phyloP scores from a whole-genome alignment of 148 eudicot species.

The Camellia lanceoleosa region DNA sequence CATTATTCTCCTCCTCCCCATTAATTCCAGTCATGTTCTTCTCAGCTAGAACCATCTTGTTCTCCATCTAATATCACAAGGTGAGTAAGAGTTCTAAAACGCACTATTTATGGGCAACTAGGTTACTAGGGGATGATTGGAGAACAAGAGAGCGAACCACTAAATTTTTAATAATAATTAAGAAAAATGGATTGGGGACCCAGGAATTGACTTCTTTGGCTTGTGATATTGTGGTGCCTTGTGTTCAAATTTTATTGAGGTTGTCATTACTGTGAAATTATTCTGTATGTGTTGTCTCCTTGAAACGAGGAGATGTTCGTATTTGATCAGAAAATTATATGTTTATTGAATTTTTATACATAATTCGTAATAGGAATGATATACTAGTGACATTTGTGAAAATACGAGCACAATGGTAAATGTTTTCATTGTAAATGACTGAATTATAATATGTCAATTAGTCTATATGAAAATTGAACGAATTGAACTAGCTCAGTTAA shows the following conservation, averaged over 20 bases:
- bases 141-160: neutral
- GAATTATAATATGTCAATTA: no score
- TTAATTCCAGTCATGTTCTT: neutral
- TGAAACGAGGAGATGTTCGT: no score
- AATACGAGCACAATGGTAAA: no score
- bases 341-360: no score
- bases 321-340: no score
- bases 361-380: no score
- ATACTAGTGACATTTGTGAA: no score
- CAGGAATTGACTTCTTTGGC: neutral
- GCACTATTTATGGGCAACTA: neutral
- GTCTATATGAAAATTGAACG: no score
- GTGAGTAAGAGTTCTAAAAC: neutral
- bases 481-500: no score
- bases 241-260: neutral
- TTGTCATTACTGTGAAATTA: neutral
- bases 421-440: no score
- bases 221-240: neutral
- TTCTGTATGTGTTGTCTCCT: neutral
- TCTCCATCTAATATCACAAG: neutral
- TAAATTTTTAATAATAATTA: neutral
- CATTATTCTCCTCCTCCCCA: slow-evolving; percentile 23
- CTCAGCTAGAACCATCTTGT: neutral
- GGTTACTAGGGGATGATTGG: no score
- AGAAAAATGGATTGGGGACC: neutral